Percentiles rank a stretch among this genome's conserved stretches.
Conservation (phyloP, 2,329 filamentous ascomycete species). For the Stagonosporopsis cucurbitacearum region DNA sequence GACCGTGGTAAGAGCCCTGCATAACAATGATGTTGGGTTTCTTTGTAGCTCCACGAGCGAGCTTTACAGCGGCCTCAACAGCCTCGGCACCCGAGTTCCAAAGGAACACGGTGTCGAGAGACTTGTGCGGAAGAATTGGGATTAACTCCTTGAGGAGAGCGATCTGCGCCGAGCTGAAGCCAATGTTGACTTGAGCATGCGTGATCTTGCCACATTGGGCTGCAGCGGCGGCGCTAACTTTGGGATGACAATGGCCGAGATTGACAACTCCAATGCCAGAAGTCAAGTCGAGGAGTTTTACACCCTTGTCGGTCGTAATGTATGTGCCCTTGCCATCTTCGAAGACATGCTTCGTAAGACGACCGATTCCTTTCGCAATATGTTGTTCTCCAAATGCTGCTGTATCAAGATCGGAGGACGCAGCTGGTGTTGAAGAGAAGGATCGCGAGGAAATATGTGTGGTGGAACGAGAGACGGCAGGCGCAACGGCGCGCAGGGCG, state of each 20-base stretch:
- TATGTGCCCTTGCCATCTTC: constrained; percentile 40
- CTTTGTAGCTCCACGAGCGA: constrained; percentile 38
- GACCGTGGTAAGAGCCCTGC: constrained; percentile 42
- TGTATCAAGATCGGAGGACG: constrained; percentile 25
- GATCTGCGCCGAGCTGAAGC: constrained; percentile 39
- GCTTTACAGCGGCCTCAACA: constrained; percentile 39
- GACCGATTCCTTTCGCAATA: constrained; percentile 41
- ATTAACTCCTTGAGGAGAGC: constrained; percentile 37
- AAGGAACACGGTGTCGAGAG: constrained; percentile 38
- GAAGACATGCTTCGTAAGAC: constrained; percentile 41
- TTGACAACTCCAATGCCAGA: constrained; percentile 41
- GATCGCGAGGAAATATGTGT: constrained; percentile 15
- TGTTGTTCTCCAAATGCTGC: constrained; percentile 38
- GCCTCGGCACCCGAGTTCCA: constrained; percentile 43
- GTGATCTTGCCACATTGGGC: constrained; percentile 41
- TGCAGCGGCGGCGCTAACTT: constrained; percentile 39
- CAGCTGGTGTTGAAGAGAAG: constrained; percentile 28
- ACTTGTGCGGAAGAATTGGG: constrained; percentile 37
- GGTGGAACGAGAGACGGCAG: constrained; percentile 14
- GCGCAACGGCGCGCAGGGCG: constrained; percentile 23
- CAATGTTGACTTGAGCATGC: constrained; percentile 41
- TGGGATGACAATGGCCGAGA: constrained; percentile 40
- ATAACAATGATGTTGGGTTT: constrained; percentile 44
- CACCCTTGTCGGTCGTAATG: constrained; percentile 40
- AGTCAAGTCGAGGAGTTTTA: constrained; percentile 41